Evolutionary conservation across 2,329 filamentous ascomycete genomes (phyloP).

Genomic region (Blastomyces emzantsi): DNA sequence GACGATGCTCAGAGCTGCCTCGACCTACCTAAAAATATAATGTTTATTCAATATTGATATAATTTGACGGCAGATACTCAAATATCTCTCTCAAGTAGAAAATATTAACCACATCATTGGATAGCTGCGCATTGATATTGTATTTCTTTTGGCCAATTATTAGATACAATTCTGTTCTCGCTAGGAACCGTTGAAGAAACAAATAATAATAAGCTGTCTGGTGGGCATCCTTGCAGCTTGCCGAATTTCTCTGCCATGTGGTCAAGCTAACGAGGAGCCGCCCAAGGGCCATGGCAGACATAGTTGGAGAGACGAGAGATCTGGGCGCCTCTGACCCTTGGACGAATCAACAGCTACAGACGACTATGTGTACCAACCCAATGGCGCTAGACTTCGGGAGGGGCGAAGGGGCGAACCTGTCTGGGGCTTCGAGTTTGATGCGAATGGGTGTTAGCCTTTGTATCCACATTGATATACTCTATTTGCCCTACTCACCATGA

Average conservation of each 20-base stretch:
- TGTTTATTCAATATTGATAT: background rate
- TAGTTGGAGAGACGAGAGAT: background rate
- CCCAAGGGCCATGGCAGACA: background rate
- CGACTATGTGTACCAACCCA: background rate
- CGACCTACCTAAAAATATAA: too few species aligned
- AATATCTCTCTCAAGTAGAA: background rate
- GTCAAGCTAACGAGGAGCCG: background rate
- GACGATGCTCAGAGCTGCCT: too few species aligned
- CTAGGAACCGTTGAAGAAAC: background rate
- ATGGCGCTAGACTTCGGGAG: background rate
- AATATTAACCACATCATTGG: background rate
- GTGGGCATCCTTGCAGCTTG: background rate
- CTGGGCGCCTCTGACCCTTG: background rate
- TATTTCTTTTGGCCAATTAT: too few species aligned
- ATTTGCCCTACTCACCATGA: background rate
- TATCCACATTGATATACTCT: background rate
- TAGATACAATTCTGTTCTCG: too few species aligned
- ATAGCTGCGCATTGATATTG: too few species aligned
- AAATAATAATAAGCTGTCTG: background rate
- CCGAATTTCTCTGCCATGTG: background rate
- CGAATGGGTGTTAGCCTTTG: background rate
- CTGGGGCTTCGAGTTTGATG: background rate
- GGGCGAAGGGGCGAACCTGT: background rate
- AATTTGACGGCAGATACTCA: background rate
- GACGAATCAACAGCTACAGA: background rate